phyloP scores from a whole-genome alignment of 2,329 filamentous ascomycete genomes.

The Ophiocordyceps unilateralis region DNA sequence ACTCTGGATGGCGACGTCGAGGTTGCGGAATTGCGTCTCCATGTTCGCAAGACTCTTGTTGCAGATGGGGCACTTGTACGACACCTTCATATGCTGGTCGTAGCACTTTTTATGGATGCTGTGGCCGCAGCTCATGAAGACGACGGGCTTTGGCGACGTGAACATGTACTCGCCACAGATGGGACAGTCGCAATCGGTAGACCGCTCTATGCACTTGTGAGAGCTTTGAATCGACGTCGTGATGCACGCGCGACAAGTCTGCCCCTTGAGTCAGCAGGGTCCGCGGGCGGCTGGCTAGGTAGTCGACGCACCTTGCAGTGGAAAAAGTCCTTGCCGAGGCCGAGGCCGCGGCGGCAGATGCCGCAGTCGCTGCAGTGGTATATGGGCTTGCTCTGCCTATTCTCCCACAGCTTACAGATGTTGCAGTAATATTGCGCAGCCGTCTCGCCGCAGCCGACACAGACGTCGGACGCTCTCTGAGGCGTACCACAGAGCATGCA shows the following conservation, averaged over 20 bases:
- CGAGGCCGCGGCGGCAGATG: constrained; percentile 80
- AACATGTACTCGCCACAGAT: constrained; percentile 97
- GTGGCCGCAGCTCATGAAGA: constrained; percentile 91
- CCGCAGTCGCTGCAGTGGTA: constrained; percentile 96
- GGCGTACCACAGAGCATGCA: constrained; percentile 89
- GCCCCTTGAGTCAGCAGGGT: constrained; percentile 4
- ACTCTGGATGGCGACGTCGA: constrained; percentile 70
- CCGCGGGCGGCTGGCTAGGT: too few relatives aligned
- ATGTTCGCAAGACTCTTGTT: constrained; percentile 95
- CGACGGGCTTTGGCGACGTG: constrained; percentile 70
- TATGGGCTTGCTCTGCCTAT: constrained; percentile 75
- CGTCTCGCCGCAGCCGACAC: constrained; percentile 56
- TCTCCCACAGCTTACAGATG: constrained; percentile 94
- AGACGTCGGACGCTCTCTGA: constrained; percentile 65
- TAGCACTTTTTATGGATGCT: constrained; percentile 89
- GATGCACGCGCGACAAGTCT: constrained; percentile 89
- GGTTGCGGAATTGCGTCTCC: constrained; percentile 82
- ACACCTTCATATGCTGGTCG: constrained; percentile 69
- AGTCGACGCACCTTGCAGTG: constrained; percentile 68
- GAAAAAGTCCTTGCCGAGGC: constrained; percentile 89
- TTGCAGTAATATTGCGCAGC: constrained; percentile 84
- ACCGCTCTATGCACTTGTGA: constrained; percentile 87
- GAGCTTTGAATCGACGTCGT: constrained; percentile 69
- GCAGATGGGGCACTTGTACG: constrained; percentile 94
- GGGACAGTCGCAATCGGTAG: constrained; percentile 88